Conservation (phyloP, 352 stramenopile species). For the Globisporangium abappressorium region DNA sequence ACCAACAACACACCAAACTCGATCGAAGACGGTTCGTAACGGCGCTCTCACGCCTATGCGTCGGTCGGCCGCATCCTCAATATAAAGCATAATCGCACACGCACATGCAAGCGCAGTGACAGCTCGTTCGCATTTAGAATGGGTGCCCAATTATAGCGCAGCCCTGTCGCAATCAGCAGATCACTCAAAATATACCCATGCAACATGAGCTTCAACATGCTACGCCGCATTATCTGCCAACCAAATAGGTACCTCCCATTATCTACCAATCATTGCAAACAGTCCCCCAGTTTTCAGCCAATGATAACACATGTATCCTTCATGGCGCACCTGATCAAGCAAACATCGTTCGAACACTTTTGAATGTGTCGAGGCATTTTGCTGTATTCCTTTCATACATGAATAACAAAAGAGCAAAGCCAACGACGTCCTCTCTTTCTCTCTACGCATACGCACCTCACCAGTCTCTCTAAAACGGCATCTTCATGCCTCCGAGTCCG, state of each 20-base stretch:
- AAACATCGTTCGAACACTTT: not conserved
- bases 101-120: too few species aligned
- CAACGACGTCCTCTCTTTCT: not conserved
- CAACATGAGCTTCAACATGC: not conserved
- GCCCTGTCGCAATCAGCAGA: not conserved
- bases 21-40: constrained; percentile 1
- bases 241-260: not conserved
- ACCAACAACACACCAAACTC: not conserved
- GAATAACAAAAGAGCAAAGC: not conserved
- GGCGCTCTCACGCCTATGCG: not conserved
- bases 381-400: constrained; percentile 4
- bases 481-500: constrained; percentile 58
- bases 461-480: constrained; percentile 52
- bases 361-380: not conserved
- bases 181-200: not conserved
- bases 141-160: not conserved
- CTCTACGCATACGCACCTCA: constrained; percentile 5
- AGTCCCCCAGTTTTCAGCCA: not conserved
- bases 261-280: not conserved
- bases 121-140: too few species aligned
- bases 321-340: not conserved
- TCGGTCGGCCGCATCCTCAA: not conserved
- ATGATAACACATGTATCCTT: not conserved
- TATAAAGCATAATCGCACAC: too few species aligned
- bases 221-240: not conserved